Evolutionary conservation across 108 stramenopile genomes (phyloP).

Genomic region (Conticribra guillardii): DNA sequence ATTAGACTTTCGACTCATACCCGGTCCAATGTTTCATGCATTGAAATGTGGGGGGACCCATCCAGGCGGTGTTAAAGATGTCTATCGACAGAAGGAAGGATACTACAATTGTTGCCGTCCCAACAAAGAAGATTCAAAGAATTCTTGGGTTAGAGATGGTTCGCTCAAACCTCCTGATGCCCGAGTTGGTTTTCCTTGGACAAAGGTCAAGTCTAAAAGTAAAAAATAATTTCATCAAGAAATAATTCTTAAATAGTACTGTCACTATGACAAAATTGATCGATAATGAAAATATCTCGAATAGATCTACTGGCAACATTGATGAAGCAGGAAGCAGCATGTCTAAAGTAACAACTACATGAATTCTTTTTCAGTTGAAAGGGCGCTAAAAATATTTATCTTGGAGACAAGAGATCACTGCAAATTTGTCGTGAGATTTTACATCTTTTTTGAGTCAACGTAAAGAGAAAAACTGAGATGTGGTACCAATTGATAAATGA

Average conservation of each 20-base stretch:
- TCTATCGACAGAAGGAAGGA: conserved; percentile 44
- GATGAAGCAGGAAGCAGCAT: no score
- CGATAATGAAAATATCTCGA: neutral
- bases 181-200: conserved; percentile 15
- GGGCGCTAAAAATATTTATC: no score
- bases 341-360: no score
- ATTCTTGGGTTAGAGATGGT: neutral
- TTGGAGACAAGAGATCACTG: no score
- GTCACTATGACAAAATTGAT: neutral
- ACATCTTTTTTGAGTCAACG: no score
- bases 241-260: neutral
- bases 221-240: neutral
- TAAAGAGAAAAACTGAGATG: no score
- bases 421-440: no score
- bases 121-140: neutral
- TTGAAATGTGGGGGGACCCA: conserved; percentile 42
- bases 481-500: no score
- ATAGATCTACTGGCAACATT: no score
- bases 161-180: conserved; percentile 1
- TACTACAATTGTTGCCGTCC: conserved; percentile 50
- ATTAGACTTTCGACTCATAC: conserved; percentile 68
- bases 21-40: conserved; percentile 49
- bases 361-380: no score
- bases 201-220: neutral
- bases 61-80: conserved; percentile 51